Conservation (phyloP, 2,329 filamentous ascomycete genomes). For the Curvularia eragrostidis region DNA sequence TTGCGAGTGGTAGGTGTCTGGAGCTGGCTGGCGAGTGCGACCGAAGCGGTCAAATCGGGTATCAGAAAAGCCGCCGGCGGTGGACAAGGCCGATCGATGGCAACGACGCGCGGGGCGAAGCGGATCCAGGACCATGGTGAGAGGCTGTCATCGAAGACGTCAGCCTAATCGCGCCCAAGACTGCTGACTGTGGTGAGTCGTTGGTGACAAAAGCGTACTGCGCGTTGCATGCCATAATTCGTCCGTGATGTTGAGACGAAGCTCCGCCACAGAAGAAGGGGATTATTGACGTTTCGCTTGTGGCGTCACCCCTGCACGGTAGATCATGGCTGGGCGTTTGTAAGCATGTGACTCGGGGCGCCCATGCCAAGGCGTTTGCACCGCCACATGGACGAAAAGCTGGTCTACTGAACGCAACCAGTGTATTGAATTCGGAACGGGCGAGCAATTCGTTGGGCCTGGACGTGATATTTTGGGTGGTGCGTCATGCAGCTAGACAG, state of each 20-base stretch:
- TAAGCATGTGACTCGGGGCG: constrained; percentile 32
- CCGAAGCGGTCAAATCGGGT: constrained; percentile 14
- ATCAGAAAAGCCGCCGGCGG: constrained; percentile 6
- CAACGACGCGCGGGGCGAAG: constrained; percentile 10
- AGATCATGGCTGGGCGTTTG: constrained; percentile 19
- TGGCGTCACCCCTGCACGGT: constrained; percentile 16
- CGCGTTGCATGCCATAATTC: constrained; percentile 20
- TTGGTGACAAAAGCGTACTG: constrained; percentile 12
- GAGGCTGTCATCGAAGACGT: constrained; percentile 18
- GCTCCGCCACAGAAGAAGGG: constrained; percentile 31
- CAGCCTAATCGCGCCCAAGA: constrained; percentile 3
- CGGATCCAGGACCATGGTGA: constrained; percentile 15
- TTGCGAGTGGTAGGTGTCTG: constrained; percentile 13
- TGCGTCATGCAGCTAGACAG: constrained; percentile 42
- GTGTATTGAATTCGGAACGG: constrained; percentile 20
- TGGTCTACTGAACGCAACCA: constrained; percentile 10
- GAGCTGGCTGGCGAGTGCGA: constrained; percentile 8
- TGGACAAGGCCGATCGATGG: constrained; percentile 20
- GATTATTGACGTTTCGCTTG: constrained; percentile 20
- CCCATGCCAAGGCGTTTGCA: constrained; percentile 32
- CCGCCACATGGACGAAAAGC: constrained; percentile 37
- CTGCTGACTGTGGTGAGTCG: constrained; percentile 13
- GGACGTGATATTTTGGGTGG: constrained; percentile 40
- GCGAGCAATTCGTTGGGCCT: constrained; percentile 31
- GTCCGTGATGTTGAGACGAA: constrained; percentile 29